These are phyloP conservation scores for Obba rivulosa DNA, from an alignment of 768 basidiomycete genomes.

Conservation along the genomic window DNA sequence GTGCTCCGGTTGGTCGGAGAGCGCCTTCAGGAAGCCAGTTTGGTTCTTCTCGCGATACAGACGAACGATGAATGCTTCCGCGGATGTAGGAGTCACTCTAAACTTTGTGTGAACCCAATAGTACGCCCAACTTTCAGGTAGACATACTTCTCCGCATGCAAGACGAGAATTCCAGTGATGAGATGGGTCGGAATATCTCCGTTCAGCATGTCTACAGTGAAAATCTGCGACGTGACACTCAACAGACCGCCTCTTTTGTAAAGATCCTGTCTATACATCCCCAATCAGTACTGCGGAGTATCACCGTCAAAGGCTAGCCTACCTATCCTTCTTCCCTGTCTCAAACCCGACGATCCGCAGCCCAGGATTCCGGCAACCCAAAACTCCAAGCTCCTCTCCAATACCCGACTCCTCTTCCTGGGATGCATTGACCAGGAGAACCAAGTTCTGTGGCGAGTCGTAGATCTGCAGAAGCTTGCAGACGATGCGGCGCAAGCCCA, in stretches of 20 bases:
- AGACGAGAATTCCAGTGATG: slow-evolving; percentile 83
- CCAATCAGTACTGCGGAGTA: slow-evolving; percentile 1
- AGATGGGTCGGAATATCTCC: slow-evolving; percentile 78
- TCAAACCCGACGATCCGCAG: slow-evolving; percentile 81
- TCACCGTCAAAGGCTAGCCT: too few species aligned
- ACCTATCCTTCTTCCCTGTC: slow-evolving; percentile 76
- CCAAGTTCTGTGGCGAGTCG: slow-evolving; percentile 76
- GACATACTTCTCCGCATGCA: slow-evolving; percentile 85
- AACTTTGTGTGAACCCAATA: not conserved
- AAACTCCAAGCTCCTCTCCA: slow-evolving; percentile 86
- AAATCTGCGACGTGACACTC: slow-evolving; percentile 88
- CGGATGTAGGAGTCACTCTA: slow-evolving; percentile 78
- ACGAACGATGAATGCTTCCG: slow-evolving; percentile 91
- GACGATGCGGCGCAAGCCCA: slow-evolving; percentile 79
- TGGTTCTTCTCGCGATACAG: slow-evolving; percentile 87
- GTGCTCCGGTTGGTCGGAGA: slow-evolving; percentile 94
- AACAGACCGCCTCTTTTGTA: slow-evolving; percentile 88
- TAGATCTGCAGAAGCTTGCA: slow-evolving; percentile 92
- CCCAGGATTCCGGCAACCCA: slow-evolving; percentile 87
- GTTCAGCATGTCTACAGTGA: slow-evolving; percentile 93
- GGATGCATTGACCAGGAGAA: slow-evolving; percentile 79
- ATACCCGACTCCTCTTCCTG: slow-evolving; percentile 88
- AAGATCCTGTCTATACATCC: slow-evolving; percentile 54
- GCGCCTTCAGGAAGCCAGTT: slow-evolving; percentile 91
- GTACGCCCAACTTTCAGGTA: not conserved